Evolutionary conservation across 257 asterid species (phyloP), one percentile per base, ranked within the genome.

Genomic region (Misopates orontium): DNA sequence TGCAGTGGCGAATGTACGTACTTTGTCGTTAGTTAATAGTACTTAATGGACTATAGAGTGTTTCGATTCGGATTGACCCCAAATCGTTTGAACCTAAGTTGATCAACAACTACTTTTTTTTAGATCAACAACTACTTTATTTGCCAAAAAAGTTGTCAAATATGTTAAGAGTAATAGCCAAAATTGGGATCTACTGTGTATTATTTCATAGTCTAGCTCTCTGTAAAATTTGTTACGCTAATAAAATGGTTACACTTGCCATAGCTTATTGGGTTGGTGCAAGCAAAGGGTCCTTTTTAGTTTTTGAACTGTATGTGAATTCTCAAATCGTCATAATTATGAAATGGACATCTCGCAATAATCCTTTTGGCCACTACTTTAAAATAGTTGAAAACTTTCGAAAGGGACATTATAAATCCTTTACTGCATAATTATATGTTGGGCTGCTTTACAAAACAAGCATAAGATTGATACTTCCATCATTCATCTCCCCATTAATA

Each of bases 321-420:
- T 57, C 72, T 70, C 52, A 49, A 54, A 63, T 55, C 58, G 80
- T 72, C 77, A 84, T 79, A 69, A 76, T 80, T 65, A 72, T 60
- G 75, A 75, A 67, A 72, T 74, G 75, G 87, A 75, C 85, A 71
- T 42, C 19, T 40, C 66, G 79, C 79, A 65, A 81, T 84, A 70
- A 79, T 81, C 77, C 68, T 69, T 60, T 23, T 67, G 75, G 75
- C 66, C 84, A 79, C 87, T 73, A 79, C 74, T 64, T 60, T 28
- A 28, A 70, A 66, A 62, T 73, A 53, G 67, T 49, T 64, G 67
- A 75, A 68, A 56, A 61, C 75, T 77, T 69, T 64, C 52, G 75
- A 75, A 75, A 71, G 73, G 16, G 70, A 60, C 78, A 75, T 79
- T 56, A 60, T 79, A 28, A 2, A 45, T 52, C 73, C 49, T 68